Percentiles rank a stretch among this genome's conserved stretches.
These are phyloP conservation scores for Debaryomyces udenii DNA, from an alignment of 1,139 yeast species.

Conservation along the genomic window DNA sequence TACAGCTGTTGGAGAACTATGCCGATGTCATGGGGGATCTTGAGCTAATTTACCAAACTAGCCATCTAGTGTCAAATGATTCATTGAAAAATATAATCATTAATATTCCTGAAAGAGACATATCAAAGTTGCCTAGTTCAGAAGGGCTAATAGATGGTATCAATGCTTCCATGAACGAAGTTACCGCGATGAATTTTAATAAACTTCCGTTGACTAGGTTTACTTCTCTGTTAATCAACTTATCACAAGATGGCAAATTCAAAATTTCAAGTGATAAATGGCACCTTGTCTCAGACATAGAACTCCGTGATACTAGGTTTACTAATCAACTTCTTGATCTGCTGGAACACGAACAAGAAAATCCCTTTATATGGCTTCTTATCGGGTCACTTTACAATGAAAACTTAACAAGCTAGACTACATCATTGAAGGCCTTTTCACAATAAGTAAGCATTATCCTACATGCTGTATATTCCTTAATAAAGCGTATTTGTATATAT, in stretches of 20 bases:
- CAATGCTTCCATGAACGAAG: constrained; percentile 20
- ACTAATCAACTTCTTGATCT: constrained; percentile 16
- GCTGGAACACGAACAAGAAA: constrained; percentile 1
- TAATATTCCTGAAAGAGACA: constrained; percentile 27
- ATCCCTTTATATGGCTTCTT: constrained; percentile 12
- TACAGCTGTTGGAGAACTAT: constrained; percentile 2
- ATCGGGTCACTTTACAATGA: constrained; percentile 12
- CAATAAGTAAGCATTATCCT: neutral
- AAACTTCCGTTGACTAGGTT: constrained; percentile 26
- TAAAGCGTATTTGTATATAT: too few species aligned
- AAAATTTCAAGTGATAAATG: constrained; percentile 21
- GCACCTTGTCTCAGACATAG: constrained; percentile 9
- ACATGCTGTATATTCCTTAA: neutral
- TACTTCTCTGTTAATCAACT: constrained; percentile 22
- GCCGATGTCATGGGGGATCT: constrained; percentile 18
- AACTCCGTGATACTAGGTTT: constrained; percentile 4
- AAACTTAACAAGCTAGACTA: neutral
- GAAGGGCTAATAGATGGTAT: constrained; percentile 12
- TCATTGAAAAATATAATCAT: constrained; percentile 26
- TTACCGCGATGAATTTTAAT: constrained; percentile 25
- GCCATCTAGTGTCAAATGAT: constrained; percentile 12
- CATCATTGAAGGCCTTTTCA: neutral
- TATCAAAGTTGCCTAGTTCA: constrained; percentile 15
- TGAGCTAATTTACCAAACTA: constrained; percentile 18
- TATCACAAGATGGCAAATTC: constrained; percentile 27